Evolutionary conservation across 164 flowering plant species (phyloP).

Genomic region (Echeveria elegans): DNA sequence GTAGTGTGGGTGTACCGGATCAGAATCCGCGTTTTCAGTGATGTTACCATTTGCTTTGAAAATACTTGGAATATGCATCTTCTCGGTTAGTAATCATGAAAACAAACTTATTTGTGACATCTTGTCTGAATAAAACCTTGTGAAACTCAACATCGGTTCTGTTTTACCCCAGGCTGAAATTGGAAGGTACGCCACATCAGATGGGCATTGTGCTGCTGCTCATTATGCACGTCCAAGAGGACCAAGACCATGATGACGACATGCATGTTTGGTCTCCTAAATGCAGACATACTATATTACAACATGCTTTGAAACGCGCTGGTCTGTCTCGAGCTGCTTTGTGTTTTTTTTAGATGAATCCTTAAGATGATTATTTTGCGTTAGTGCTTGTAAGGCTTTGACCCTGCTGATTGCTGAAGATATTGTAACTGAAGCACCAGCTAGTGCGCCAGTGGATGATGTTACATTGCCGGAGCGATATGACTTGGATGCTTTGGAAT

Average conservation of each 20-base stretch:
- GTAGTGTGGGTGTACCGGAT: too few relatives aligned
- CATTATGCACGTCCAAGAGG: conserved; percentile 74
- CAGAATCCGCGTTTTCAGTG: too few relatives aligned
- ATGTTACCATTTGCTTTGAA: conserved; percentile 33
- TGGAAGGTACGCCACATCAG: conserved; percentile 53
- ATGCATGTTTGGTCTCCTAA: too few relatives aligned
- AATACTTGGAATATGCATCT: conserved; percentile 28
- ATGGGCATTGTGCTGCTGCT: conserved; percentile 86
- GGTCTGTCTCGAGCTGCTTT: too few relatives aligned
- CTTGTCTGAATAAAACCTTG: neutral
- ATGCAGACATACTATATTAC: too few relatives aligned
- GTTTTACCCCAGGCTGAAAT: conserved; percentile 63
- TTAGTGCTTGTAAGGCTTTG: conserved; percentile 39
- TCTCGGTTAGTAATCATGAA: conserved; percentile 20
- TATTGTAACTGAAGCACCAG: conserved; percentile 57
- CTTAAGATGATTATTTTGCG: too few relatives aligned
- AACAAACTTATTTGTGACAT: neutral
- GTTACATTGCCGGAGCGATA: conserved; percentile 67
- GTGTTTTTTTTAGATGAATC: too few relatives aligned
- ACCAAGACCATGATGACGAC: conserved; percentile 12
- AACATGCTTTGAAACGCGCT: too few relatives aligned
- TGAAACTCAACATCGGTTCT: neutral
- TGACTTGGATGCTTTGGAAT: conserved; percentile 57
- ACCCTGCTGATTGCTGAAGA: conserved; percentile 23
- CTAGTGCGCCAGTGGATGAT: conserved; percentile 57